phyloP scores from a whole-genome alignment of 495 filamentous ascomycete genomes.

The Achaetomiella virescens region DNA sequence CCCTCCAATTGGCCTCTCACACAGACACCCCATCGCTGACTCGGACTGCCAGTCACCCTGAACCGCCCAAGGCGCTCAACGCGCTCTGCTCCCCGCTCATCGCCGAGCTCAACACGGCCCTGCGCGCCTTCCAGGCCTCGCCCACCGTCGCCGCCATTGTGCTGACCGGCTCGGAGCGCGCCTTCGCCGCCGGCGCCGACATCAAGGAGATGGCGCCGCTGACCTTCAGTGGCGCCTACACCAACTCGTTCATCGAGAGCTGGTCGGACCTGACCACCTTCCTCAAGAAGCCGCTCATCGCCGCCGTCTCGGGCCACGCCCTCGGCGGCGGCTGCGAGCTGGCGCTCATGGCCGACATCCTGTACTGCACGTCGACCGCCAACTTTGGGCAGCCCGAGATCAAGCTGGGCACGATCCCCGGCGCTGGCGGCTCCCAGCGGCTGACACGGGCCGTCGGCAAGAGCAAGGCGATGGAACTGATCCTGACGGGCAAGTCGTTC shows the following conservation, averaged over 20 bases:
- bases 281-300: slow-evolving; percentile 87
- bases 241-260: slow-evolving; percentile 79
- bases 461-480: slow-evolving; percentile 85
- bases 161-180: slow-evolving; percentile 78
- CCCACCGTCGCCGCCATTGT: slow-evolving; percentile 68
- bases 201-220: slow-evolving; percentile 97
- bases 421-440: slow-evolving; percentile 87
- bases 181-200: slow-evolving; percentile 94
- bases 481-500: slow-evolving; percentile 81
- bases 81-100: slow-evolving; percentile 86
- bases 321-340: slow-evolving; percentile 94
- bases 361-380: slow-evolving; percentile 78
- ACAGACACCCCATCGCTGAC: slow-evolving; percentile 7
- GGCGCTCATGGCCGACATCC: slow-evolving; percentile 93
- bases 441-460: slow-evolving; percentile 84
- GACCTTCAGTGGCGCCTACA: slow-evolving; percentile 80
- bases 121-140: slow-evolving; percentile 64
- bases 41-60: slow-evolving; percentile 79
- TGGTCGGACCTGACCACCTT: slow-evolving; percentile 78
- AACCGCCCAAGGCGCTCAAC: slow-evolving; percentile 91
- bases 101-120: slow-evolving; percentile 77
- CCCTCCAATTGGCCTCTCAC: not conserved
- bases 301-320: slow-evolving; percentile 89
- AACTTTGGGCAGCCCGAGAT: slow-evolving; percentile 96
- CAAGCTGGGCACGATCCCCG: slow-evolving; percentile 86